Conservation (phyloP, 1,139 yeast species). For the Suhomyces ambrosiae region DNA sequence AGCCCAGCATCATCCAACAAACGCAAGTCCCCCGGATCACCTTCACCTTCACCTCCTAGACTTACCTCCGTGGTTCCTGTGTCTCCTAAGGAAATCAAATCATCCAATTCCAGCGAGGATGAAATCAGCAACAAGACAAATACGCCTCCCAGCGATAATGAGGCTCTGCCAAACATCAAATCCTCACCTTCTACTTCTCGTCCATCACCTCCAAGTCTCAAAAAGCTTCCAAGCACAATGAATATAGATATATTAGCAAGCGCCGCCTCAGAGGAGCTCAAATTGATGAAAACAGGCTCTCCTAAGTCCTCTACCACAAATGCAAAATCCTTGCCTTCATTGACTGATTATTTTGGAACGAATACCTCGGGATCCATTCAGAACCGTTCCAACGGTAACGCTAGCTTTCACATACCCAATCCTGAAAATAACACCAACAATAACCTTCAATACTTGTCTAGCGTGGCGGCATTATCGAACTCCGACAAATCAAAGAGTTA, state of each 20-base stretch:
- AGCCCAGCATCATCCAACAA: constrained; percentile 10
- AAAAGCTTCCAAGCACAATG: constrained; percentile 33
- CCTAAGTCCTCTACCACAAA: constrained; percentile 19
- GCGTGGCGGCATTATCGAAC: constrained; percentile 18
- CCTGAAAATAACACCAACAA: constrained; percentile 20
- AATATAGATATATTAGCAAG: constrained; percentile 78
- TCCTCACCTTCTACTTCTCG: constrained; percentile 2
- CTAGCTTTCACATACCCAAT: constrained; percentile 12
- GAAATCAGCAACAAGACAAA: constrained; percentile 11
- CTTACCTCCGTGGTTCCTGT: not conserved
- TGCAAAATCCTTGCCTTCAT: constrained; percentile 65
- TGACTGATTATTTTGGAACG: constrained; percentile 55
- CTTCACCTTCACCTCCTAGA: constrained; percentile 2
- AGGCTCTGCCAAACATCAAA: constrained; percentile 4
- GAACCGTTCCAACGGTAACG: constrained; percentile 6
- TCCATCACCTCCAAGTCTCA: constrained; percentile 6
- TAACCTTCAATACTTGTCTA: constrained; percentile 28
- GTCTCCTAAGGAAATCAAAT: constrained; percentile 3
- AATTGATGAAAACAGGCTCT: constrained; percentile 42
- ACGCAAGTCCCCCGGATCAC: constrained; percentile 6
- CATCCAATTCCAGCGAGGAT: constrained; percentile 8
- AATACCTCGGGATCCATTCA: constrained; percentile 9
- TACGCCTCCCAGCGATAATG: constrained; percentile 13
- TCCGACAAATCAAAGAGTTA: constrained; percentile 19
- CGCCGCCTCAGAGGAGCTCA: constrained; percentile 81